Base-by-base conservation (phyloP, 345 rosid species). In the Tarenaya hassleriana region DNA sequence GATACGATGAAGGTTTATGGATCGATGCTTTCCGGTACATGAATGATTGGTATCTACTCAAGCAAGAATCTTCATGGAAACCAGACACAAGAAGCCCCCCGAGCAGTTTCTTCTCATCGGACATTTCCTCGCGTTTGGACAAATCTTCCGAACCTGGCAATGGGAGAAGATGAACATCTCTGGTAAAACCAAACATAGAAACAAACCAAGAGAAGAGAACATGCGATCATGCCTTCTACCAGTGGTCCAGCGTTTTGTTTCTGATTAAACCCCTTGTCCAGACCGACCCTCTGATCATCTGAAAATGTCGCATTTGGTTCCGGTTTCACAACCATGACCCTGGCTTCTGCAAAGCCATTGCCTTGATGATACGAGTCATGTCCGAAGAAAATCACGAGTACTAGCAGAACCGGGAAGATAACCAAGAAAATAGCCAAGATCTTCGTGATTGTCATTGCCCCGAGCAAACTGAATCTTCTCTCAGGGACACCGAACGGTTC, bases 51-150 rank as follows among this genome's bases (percentile, higher is more conserved):
- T 71, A 70, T 54, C 89, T 72, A 56, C 94, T 81, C 15, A 67
- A 59, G 72, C 89, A 84, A 14, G 72, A 56, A 3, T 47, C 66
- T 61, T 70, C 70, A 35, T 72, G 60, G n/a, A 81, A 77, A 31
- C 81, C 86, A 59, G 67, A 8, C 38, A 78, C 74, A 52, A 84
- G 74, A 52, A 81, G 70, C 50, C 89, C 86, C 31, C 69, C 75
- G 32, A 75, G 74, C 34, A 84, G 46, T 32, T 56, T 62, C 32
- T 56, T 62, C 32, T 68, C 73, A 50, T 43, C 32, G 37, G 46
- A 48, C 38, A 32, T 43, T 19, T 59, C 60, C 17, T 34, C 24
- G 34, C 54, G 14, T 19, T 51, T 37, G 40, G 73, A 68, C 42
- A 63, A 45, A 63, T 61, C 64, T 33, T 16, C 73, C 27, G 61